Evolutionary conservation across 495 filamentous ascomycete genomes (phyloP), one percentile per base, ranked within the genome.

Genomic region (Evansstolkia leycettana): DNA sequence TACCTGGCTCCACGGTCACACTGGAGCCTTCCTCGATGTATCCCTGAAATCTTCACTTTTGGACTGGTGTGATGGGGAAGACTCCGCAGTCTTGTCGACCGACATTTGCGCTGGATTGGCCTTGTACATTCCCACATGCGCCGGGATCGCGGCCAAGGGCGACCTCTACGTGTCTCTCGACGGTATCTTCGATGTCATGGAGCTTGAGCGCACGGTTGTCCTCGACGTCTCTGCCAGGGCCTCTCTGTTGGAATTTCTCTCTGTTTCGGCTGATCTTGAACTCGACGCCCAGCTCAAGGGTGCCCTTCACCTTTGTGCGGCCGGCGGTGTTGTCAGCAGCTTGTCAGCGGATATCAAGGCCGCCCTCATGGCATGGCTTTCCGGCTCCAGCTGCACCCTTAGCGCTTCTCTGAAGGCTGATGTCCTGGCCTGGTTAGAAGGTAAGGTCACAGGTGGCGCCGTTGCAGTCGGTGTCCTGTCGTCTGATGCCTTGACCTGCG

Each of bases 91-190:
- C 18, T 39, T 59, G 33, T 43, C 48, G 15, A 34, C 49, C 9
- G 47, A 56, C 7, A 44, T 51, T 31, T 35, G 43, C 20, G 57
- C 60, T 36, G 51, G 47, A 13, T 44, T 67, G 11, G 36, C 55
- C 12, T 41, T 63, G 29, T 63, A 55, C 43, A 49, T 61, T 41
- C 62, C 62, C 27, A 45, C 45, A 23, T 54, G 45, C 34, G 57
- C 58, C 28, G 43, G 51, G 17, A 47, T 60, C 26, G 58, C 60
- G 27, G 58, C 60, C 33, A 48, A 62, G 49, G 57, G 52, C 19
- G 48, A 55, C 8, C 48, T 64, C 27, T 55, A 51, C 30, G 59
- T 64, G 18, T 62, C 52, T 24, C 14, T 64, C 15, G 59, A 64
- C 9, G 62, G 62, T 55, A 61, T 67, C 38, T 57, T 63, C 37